These are phyloP conservation scores for Pistacia vera DNA, from an alignment of 345 rosid genomes.

Conservation along the genomic window DNA sequence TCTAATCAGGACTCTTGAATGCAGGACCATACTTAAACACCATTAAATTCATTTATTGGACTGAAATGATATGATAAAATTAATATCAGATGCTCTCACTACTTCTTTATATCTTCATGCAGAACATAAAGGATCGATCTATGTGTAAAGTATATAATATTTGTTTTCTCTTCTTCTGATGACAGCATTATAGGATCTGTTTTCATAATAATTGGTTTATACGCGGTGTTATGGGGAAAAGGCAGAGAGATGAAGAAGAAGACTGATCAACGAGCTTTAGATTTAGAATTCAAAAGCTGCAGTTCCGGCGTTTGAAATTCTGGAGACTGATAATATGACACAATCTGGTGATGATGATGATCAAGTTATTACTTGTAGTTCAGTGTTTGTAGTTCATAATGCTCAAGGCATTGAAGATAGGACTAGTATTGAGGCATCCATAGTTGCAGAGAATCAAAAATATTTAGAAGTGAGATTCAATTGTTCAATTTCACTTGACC, in stretches of 20 bases:
- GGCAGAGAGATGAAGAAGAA: conserved; percentile 38
- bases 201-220: conserved; percentile 43
- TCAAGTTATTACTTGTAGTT: background rate
- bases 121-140: too few species aligned
- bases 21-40: too few species aligned
- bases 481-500: too few species aligned
- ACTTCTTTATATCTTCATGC: too few species aligned
- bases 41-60: too few species aligned
- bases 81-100: too few species aligned
- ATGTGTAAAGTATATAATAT: too few species aligned
- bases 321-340: background rate
- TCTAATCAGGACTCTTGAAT: background rate
- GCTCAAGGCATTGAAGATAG: background rate
- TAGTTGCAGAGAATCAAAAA: too few species aligned
- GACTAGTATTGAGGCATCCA: too few species aligned
- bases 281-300: background rate
- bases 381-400: background rate
- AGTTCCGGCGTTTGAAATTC: background rate
- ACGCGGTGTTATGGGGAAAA: conserved; percentile 54
- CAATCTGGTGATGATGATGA: background rate
- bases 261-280: background rate
- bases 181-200: conserved; percentile 44
- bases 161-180: background rate
- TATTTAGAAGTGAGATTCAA: too few species aligned
- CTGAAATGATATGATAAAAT: too few species aligned